Conservation (phyloP, 805 yeast species). For the Hanseniaspora mollemarum region DNA sequence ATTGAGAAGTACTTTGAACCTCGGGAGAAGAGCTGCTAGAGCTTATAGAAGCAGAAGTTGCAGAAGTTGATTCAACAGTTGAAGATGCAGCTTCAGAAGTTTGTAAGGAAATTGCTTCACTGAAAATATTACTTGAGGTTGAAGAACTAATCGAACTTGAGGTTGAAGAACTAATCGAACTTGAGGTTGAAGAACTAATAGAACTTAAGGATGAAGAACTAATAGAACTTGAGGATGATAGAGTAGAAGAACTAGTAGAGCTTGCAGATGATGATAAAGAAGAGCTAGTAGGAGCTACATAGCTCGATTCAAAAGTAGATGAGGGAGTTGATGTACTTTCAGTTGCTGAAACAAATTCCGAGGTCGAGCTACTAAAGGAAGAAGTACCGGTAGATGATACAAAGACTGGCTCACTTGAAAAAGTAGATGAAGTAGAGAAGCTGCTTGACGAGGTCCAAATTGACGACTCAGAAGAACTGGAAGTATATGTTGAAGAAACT, state of each 20-base stretch:
- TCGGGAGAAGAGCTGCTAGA: slow-evolving; percentile 13
- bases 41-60: slow-evolving; percentile 15
- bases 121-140: slow-evolving; percentile 15
- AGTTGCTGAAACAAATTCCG: slow-evolving; percentile 12
- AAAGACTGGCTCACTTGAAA: too few relatives aligned
- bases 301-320: slow-evolving; percentile 24
- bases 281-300: slow-evolving; percentile 23
- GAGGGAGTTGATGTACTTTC: neutral
- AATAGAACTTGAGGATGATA: slow-evolving; percentile 15
- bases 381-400: too few relatives aligned
- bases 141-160: slow-evolving; percentile 23
- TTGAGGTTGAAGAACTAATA: slow-evolving; percentile 20
- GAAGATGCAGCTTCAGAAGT: neutral
- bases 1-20: too few relatives aligned
- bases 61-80: neutral
- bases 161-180: slow-evolving; percentile 20
- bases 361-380: slow-evolving; percentile 13
- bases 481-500: too few relatives aligned
- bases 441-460: slow-evolving; percentile 22
- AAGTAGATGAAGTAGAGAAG: slow-evolving; percentile 11
- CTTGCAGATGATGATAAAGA: neutral
- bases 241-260: slow-evolving; percentile 19
- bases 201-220: slow-evolving; percentile 16
- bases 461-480: too few relatives aligned
- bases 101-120: neutral